Conservation (phyloP, 2,329 filamentous ascomycete genomes). For the Xylaria sp. region DNA sequence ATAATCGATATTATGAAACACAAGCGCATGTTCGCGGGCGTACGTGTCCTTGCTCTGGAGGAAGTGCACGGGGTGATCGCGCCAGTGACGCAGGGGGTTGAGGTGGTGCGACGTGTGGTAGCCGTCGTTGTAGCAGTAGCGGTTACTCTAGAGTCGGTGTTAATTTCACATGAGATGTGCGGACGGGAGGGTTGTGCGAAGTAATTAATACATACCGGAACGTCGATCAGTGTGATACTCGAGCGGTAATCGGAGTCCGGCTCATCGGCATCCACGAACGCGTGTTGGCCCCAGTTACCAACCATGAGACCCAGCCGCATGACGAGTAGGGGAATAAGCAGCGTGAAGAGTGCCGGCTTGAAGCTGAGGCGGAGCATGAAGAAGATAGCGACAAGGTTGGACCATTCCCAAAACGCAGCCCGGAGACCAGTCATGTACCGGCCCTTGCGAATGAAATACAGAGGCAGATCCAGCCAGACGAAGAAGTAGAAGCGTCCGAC, state of each 20-base stretch:
- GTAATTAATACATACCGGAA: conserved; percentile 50
- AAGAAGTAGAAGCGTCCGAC: conserved; percentile 68
- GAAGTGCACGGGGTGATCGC: conserved; percentile 71
- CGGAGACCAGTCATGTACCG: conserved; percentile 50
- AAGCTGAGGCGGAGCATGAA: conserved; percentile 47
- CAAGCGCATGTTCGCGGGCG: conserved; percentile 60
- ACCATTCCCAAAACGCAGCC: conserved; percentile 56
- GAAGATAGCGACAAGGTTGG: conserved; percentile 49
- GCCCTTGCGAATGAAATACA: conserved; percentile 65
- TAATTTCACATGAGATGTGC: neutral
- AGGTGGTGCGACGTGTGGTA: conserved; percentile 79
- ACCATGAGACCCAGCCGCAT: conserved; percentile 71
- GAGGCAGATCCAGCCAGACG: conserved; percentile 68
- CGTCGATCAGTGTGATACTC: conserved; percentile 74
- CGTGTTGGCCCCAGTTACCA: conserved; percentile 81
- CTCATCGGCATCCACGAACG: conserved; percentile 68
- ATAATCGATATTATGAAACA: conserved; percentile 79
- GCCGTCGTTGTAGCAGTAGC: conserved; percentile 77
- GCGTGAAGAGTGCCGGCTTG: conserved; percentile 56
- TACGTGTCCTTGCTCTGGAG: conserved; percentile 64
- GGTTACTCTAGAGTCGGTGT: conserved; percentile 58
- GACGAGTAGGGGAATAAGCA: conserved; percentile 60
- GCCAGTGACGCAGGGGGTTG: conserved; percentile 74
- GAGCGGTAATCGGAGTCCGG: conserved; percentile 74
- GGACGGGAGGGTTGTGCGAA: neutral